These are phyloP conservation scores for Penicillium sp. DNA, from an alignment of 2,329 filamentous ascomycete species.

Conservation along the genomic window DNA sequence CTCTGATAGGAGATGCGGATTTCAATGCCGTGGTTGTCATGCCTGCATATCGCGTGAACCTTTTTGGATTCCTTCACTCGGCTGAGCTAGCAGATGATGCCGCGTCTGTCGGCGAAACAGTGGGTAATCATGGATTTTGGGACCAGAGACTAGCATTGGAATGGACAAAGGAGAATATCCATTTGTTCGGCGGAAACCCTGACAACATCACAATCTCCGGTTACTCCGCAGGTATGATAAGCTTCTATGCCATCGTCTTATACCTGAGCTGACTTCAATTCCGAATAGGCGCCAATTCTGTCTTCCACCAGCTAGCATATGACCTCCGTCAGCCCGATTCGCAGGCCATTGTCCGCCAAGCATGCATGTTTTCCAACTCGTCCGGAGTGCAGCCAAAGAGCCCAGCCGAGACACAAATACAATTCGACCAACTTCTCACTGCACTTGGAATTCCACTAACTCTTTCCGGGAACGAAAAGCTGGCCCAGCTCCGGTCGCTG, in stretches of 20 bases:
- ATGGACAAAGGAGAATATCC: conserved; percentile 55
- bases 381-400: conserved; percentile 55
- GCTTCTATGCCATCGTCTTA: neutral
- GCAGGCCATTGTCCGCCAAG: conserved; percentile 51
- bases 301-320: conserved; percentile 58
- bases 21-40: conserved; percentile 54
- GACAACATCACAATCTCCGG: conserved; percentile 55
- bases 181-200: conserved; percentile 52
- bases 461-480: conserved; percentile 45
- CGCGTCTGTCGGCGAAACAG: conserved; percentile 33
- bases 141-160: conserved; percentile 57
- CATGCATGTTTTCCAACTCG: conserved; percentile 56
- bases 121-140: conserved; percentile 58
- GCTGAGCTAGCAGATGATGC: conserved; percentile 49
- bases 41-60: conserved; percentile 58
- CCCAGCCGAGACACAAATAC: conserved; percentile 47
- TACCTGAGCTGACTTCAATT: neutral
- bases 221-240: conserved; percentile 52
- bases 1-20: conserved; percentile 51
- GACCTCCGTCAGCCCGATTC: conserved; percentile 52
- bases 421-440: conserved; percentile 53
- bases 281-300: conserved; percentile 50
- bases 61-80: conserved; percentile 57
- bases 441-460: conserved; percentile 45
- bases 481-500: conserved; percentile 45